These are phyloP conservation scores for Leccinum brunneo-olivaceum DNA, from an alignment of 1,284 basidiomycete genomes.

Conservation along the genomic window DNA sequence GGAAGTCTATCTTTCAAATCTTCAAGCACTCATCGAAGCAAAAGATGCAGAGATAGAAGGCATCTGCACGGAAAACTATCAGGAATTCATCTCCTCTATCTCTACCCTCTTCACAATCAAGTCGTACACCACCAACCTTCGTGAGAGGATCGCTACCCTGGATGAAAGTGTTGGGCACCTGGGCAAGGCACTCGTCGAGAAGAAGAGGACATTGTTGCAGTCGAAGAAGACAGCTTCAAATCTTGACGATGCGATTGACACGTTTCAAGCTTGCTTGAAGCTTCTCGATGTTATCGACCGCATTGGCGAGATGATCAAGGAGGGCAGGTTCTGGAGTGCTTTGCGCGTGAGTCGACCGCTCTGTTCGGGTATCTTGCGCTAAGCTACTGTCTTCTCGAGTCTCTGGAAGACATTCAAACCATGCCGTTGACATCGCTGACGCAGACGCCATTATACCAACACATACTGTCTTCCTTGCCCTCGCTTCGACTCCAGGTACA, in stretches of 20 bases:
- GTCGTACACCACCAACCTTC: slow-evolving; percentile 77
- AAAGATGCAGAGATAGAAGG: slow-evolving; percentile 96
- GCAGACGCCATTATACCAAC: slow-evolving; percentile 89
- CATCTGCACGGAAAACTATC: slow-evolving; percentile 94
- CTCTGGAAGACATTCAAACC: slow-evolving; percentile 88
- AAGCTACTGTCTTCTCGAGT: slow-evolving; percentile 44
- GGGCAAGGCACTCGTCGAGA: slow-evolving; percentile 80
- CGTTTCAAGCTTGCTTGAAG: slow-evolving; percentile 85
- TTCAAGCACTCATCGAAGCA: slow-evolving; percentile 82
- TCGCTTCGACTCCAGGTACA: slow-evolving; percentile 86
- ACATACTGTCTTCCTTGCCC: slow-evolving; percentile 87
- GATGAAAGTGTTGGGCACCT: slow-evolving; percentile 72
- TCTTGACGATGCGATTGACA: slow-evolving; percentile 94
- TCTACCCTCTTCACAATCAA: slow-evolving; percentile 94
- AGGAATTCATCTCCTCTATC: slow-evolving; percentile 95
- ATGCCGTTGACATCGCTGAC: slow-evolving; percentile 87
- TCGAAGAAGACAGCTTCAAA: slow-evolving; percentile 89
- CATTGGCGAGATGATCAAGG: slow-evolving; percentile 87
- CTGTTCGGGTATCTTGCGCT: slow-evolving; percentile 23
- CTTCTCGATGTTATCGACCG: slow-evolving; percentile 93
- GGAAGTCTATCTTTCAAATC: slow-evolving; percentile 82
- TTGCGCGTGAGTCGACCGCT: slow-evolving; percentile 66
- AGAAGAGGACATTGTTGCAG: slow-evolving; percentile 85
- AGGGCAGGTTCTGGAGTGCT: slow-evolving; percentile 95
- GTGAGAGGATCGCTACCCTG: slow-evolving; percentile 68